Base-by-base conservation (phyloP, 108 stramenopile species). In the Bacterosira constricta region DNA sequence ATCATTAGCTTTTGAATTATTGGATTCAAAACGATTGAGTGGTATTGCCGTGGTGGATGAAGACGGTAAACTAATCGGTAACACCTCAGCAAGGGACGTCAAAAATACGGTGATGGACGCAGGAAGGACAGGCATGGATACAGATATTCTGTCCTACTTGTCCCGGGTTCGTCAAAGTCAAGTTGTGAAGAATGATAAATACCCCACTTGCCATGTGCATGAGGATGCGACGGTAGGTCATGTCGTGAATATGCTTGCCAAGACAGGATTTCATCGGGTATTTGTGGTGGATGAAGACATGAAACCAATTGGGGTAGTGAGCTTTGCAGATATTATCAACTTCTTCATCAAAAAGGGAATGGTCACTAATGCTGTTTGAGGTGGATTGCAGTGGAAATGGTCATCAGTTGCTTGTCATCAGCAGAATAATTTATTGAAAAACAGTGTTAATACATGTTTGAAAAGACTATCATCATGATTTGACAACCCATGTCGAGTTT, bases 31-130 rank as follows among this genome's bases (percentile, higher is more conserved):
- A 44, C 50, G 76, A 11, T 34, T 84, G 47, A 80, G 79, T 56
- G 83, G 83, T 15, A 81, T 84, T 41, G 83, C 80, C 17, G 83
- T 84, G 11, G 83, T 84, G 31, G 79, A 84, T 53, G 83, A 84
- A 18, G 83, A 84, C 50, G 83, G 83, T 11, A 64, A 65, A 27
- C 49, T 84, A 8, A 66, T 84, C 55, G 83, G 79, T 5, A 81
- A 76, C 63, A 84, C 83, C 3, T 80, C 79, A 1, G 83, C 83
- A 18, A 63, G 70, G 35, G 83, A 84, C 56, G 77, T 81, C 21
- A 84, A 84, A 32, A 54, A 70, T 54, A 75, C 80, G 1, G 80
- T 75, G 11, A 72, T 81, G 47, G 83, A 84, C 57, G 79, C 74
- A 9, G 79, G 79, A 2, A 57, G 66, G 27, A 73, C 74, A 18